Base-by-base conservation (phyloP, 495 filamentous ascomycete species). In the Penicillium cosmopolitanum region DNA sequence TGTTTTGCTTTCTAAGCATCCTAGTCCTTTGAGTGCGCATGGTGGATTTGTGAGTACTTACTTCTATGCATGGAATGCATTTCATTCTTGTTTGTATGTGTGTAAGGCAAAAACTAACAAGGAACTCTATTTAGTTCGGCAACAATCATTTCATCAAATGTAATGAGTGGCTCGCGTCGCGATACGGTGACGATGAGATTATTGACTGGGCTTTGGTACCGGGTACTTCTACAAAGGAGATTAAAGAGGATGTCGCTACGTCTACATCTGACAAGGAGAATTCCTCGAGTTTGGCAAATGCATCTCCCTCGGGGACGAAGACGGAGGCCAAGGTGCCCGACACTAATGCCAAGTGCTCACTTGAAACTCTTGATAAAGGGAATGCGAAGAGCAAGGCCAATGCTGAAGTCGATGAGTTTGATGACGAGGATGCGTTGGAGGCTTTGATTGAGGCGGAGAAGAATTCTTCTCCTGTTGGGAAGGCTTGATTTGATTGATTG, bases 141-240 rank as follows among this genome's bases (percentile, higher is more conserved):
- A 94, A 92, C 60, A 87, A 86, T 0, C 96, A 98, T 75, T 98
- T 97, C 72, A 87, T 81, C 63, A 85, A 87, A 74, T 88, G 91
- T 55, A 98, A 98, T 68, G 89, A 92, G 65, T 98, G 95, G 94
- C 77, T 98, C 34, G 79, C 80, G 53, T 64, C 77, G 60, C 76
- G 87, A 53, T 96, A 98, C 74, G 95, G 96, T 2, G 79, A 80
- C 34, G 88, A 86, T 5, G 86, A 82, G n/a, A 80, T 82, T 64
- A 93, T 98, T 67, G 87, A 97, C 71, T 98, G 95, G 95, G 84
- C 86, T 73, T 71, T 98, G 59, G 80, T 83, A 4, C 63, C 76
- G 5, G 15, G 66, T 56, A 23, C 28, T 31, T 31, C 28, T 31
- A 31, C 28, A 0, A 31, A 31, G 5, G 28, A 31, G 28, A 4